Percentiles rank a stretch among this genome's conserved stretches.
Conservation (phyloP, 306 rosid genomes). For the Castanea sativa region DNA sequence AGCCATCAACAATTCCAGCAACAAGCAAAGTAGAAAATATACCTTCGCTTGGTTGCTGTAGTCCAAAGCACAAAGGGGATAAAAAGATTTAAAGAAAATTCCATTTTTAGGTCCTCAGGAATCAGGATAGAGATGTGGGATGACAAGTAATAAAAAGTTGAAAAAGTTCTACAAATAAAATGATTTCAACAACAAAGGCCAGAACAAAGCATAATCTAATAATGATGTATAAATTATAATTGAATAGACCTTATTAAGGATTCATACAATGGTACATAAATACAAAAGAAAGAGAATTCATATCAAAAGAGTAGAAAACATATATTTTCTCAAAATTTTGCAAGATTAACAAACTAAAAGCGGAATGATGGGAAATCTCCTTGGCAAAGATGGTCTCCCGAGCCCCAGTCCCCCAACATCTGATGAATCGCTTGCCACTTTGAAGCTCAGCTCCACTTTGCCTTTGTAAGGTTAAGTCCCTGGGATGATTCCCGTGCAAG, state of each 20-base stretch:
- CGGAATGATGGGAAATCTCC: neutral
- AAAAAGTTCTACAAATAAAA: no score
- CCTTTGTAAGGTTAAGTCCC: slow-evolving; percentile 21
- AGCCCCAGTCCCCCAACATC: neutral
- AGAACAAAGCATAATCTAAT: neutral
- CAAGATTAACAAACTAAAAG: neutral
- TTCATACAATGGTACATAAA: slow-evolving; percentile 8
- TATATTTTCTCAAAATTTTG: neutral
- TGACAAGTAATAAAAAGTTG: no score
- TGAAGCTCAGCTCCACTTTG: slow-evolving; percentile 15
- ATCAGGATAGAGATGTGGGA: no score
- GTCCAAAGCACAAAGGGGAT: no score
- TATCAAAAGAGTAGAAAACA: neutral
- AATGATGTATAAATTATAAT: neutral
- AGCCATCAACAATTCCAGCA: neutral
- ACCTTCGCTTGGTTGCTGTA: no score
- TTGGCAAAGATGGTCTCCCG: neutral
- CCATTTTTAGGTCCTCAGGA: no score
- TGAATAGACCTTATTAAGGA: slow-evolving; percentile 10
- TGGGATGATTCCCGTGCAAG: neutral
- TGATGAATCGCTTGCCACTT: neutral
- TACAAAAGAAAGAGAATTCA: slow-evolving; percentile 1
- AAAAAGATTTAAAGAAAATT: no score
- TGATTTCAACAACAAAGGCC: neutral
- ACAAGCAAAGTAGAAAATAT: no score